A percentile compares a stretch with the other conserved stretches of the same genome.
Evolutionary conservation across 352 stramenopile species (phyloP).

Genomic region (Pythium scleroteichum): DNA sequence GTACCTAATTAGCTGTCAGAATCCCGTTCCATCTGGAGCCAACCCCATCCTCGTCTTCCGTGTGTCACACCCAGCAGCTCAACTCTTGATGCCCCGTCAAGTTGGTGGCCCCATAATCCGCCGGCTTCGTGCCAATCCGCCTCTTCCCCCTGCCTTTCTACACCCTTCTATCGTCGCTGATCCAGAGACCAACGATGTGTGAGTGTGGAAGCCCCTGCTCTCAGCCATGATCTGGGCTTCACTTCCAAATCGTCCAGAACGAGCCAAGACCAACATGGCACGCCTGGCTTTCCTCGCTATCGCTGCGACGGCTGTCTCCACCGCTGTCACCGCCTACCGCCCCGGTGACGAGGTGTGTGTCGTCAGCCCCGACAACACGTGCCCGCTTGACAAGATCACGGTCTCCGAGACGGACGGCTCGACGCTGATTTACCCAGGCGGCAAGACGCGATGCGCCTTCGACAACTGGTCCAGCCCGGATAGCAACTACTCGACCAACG

Average conservation of each 20-base stretch:
- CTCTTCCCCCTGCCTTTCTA: slow-evolving; percentile 2
- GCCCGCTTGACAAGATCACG: slow-evolving; percentile 50
- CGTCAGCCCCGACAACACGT: slow-evolving; percentile 50
- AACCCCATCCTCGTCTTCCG: neutral
- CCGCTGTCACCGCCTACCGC: slow-evolving; percentile 29
- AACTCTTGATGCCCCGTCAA: neutral
- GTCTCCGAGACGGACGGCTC: slow-evolving; percentile 45
- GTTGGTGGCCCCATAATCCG: no score
- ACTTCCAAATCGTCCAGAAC: slow-evolving; percentile 19
- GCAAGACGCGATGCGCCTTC: slow-evolving; percentile 56
- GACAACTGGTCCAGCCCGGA: slow-evolving; percentile 37
- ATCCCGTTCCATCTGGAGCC: neutral
- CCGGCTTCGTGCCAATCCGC: neutral
- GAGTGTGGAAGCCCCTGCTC: no score
- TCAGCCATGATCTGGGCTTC: neutral
- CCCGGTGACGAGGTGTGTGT: slow-evolving; percentile 56
- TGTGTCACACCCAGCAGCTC: neutral
- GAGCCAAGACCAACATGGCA: slow-evolving; percentile 12
- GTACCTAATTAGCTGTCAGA: neutral
- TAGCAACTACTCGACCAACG: slow-evolving; percentile 41
- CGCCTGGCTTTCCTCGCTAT: slow-evolving; percentile 19
- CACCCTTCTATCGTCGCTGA: slow-evolving; percentile 1
- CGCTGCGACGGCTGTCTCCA: slow-evolving; percentile 4
- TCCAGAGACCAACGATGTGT: slow-evolving; percentile 3
- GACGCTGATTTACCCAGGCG: slow-evolving; percentile 57